Base-by-base conservation (phyloP, 768 basidiomycete species). In the Phlebiopsis gigantea region DNA sequence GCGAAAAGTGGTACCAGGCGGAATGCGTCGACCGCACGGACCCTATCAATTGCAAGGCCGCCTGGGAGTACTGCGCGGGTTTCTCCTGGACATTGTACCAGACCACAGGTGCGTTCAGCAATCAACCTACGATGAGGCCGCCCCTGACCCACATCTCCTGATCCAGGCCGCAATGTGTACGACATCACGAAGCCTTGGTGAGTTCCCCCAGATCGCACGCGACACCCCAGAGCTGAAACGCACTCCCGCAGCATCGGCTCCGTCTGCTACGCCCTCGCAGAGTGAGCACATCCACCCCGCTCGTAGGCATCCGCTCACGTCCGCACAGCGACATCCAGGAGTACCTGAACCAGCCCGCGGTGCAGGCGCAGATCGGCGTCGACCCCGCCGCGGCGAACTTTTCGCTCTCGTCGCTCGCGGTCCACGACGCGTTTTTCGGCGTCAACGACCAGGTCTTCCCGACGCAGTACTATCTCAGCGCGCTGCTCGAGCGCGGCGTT, bases 311-410 rank as follows among this genome's bases (percentile, higher is more conserved):
- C 2, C n/a, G 6, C 50, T 51, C 6, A 39, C 19, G 1, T 7
- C n/a, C 12, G 10, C 19, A 5, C 50, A 51, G 50, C 34, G 62
- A 75, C 59, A 85, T 92, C 60, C 56, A 66, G 0, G 68, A 71
- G 4, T 93, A 82, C 70, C 84, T 93, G 53, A 77, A 85, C 65
- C 74, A 75, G 26, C 79, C 81, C 1, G 72, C 75, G 8, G 73
- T 84, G 24, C 82, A 83, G 19, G 56, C 65, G 0, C 66, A 68
- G 4, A 77, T 93, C 8, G 90, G 90, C 34, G 85, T 90, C 10
- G 82, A 84, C 64, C 66, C 72, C 42, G 75, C 76, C 63, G 17
- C 49, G 1, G 29, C 59, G 52, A 62, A 67, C 8, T 65, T 56
- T 34, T 52, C 49, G 6, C 28, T 21, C 81, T 75, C 65, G 71